phyloP scores from a whole-genome alignment of 805 yeast genomes.

The Ogataea ramenticola region DNA sequence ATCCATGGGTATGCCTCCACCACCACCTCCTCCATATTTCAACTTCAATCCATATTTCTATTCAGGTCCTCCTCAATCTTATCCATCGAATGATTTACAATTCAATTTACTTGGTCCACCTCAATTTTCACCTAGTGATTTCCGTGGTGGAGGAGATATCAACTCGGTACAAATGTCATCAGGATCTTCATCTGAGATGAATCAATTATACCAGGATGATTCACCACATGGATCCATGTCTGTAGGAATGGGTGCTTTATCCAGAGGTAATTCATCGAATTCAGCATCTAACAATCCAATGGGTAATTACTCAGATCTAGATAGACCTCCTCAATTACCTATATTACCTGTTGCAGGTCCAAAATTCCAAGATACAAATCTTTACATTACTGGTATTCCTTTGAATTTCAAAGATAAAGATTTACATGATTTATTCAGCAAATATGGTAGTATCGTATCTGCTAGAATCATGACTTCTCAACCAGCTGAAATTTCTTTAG shows the following conservation, averaged over 20 bases:
- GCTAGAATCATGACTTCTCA: slow-evolving; percentile 49
- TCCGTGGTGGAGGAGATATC: no score
- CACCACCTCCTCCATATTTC: neutral
- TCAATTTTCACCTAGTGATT: slow-evolving; percentile 4
- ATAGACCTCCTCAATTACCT: slow-evolving; percentile 19
- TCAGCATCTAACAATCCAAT: no score
- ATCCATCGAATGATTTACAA: slow-evolving; percentile 8
- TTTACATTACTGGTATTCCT: slow-evolving; percentile 64
- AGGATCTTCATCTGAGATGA: no score
- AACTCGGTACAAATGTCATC: no score
- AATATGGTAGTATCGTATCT: slow-evolving; percentile 46
- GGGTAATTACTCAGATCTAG: slow-evolving; percentile 14
- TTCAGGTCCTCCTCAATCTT: neutral
- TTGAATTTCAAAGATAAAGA: slow-evolving; percentile 47
- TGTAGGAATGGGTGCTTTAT: no score
- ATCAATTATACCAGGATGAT: no score
- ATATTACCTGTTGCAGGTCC: slow-evolving; percentile 39
- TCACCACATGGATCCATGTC: no score
- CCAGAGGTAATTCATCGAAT: no score
- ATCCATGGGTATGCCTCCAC: no score
- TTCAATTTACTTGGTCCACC: slow-evolving; percentile 9
- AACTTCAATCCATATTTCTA: neutral
- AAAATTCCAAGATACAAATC: slow-evolving; percentile 59
- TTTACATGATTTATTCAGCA: slow-evolving; percentile 32
- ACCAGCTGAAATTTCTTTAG: slow-evolving; percentile 5